These are phyloP conservation scores for Neopestalotiopsis clavispora DNA, from an alignment of 2,329 filamentous ascomycete genomes.

Conservation along the genomic window DNA sequence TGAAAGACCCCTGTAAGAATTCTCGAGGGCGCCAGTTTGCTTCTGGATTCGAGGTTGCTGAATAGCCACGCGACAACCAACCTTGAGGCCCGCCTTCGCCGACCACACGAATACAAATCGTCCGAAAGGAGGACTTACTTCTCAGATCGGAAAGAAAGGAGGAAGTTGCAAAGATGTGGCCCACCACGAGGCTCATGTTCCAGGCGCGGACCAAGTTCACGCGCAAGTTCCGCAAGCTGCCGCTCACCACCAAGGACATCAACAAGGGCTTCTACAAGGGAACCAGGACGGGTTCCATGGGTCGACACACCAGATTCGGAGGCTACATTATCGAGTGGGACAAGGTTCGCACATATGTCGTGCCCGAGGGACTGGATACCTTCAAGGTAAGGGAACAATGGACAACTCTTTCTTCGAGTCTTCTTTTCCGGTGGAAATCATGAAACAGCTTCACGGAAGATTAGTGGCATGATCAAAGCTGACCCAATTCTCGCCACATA, in stretches of 20 bases:
- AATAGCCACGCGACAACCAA: background rate
- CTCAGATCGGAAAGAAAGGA: background rate
- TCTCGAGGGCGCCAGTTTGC: slow-evolving; percentile 6
- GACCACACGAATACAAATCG: background rate
- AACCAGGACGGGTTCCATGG: slow-evolving; percentile 86
- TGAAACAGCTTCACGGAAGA: background rate
- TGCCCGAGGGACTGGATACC: slow-evolving; percentile 69
- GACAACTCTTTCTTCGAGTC: background rate
- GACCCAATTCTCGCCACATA: slow-evolving; percentile 40
- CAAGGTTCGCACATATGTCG: slow-evolving; percentile 90
- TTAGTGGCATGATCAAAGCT: slow-evolving; percentile 19
- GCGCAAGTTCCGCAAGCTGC: slow-evolving; percentile 73
- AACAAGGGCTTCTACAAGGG: slow-evolving; percentile 98
- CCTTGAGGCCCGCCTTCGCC: background rate
- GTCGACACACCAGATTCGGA: slow-evolving; percentile 81
- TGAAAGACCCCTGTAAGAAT: slow-evolving; percentile 12
- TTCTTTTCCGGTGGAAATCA: background rate
- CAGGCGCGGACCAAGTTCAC: slow-evolving; percentile 56
- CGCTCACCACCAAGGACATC: slow-evolving; percentile 90
- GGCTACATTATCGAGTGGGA: slow-evolving; percentile 82
- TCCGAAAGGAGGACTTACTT: background rate
- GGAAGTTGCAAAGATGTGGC: slow-evolving; percentile 59
- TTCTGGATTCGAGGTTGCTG: background rate
- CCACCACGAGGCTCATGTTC: slow-evolving; percentile 51
- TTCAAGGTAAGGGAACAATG: slow-evolving; percentile 68